Evolutionary conservation across 1,284 basidiomycete species (phyloP), one percentile per base, ranked within the genome.

Genomic region (Cerrena zonata): DNA sequence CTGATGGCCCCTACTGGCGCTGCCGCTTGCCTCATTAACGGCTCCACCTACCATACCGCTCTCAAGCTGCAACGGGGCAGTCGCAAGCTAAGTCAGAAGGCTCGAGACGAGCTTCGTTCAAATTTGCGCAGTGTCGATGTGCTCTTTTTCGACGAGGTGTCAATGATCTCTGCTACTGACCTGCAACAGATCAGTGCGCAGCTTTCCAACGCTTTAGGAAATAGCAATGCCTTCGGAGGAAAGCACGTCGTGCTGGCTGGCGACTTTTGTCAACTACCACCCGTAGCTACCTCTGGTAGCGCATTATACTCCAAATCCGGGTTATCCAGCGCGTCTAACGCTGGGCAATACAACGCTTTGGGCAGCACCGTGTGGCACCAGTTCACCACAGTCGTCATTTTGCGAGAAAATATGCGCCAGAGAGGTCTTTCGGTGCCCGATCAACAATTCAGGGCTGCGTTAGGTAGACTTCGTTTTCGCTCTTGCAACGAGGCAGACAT

Each of bases 1-100:
- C 43, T 65, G 7, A 49, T 70, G 1, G 72, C 70, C 5, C 71
- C 69, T 1, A 74, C 71, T 2, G 70, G 72, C 1, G 57, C 60
- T 45, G 67, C 69, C 7, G 71, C 72, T 12, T 59, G 66, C 0
- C 40, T 71, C 0, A 52, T 75, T 3, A 59, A 57, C 18, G 71
- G 71, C 0, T 65, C 63, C 0, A 75, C 71, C 1, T 71, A 71
- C 47, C 71, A 72, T 56, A 68, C 59, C 0, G 53, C 59, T 7
- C 58, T 72, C 10, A 63, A 63, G 1, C 60, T 72, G 15, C 10
- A 21, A 3, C 24, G 18, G 7, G 15, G 7, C 30, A 18, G 10
- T 41, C 11, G 22, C 22, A n/a, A 3, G 18, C n/a, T 15, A 11
- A 25, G 13, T 18, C 10, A 12, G 24, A 34, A 25, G 18, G 30